phyloP scores from a whole-genome alignment of 306 rosid genomes.

The Rosa persica region DNA sequence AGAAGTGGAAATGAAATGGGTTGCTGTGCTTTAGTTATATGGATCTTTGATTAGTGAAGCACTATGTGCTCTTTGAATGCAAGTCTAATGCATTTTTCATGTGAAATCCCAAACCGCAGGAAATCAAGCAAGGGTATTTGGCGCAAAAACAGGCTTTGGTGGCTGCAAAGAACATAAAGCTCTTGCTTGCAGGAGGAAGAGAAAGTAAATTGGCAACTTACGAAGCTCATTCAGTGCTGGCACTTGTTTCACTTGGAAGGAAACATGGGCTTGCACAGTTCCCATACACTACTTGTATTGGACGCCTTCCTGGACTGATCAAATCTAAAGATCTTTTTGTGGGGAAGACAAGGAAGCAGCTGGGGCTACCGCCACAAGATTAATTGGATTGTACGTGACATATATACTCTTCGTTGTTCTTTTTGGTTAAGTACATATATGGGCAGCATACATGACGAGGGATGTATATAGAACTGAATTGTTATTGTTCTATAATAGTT shows the following conservation, averaged over 20 bases:
- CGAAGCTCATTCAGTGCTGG: slow-evolving; percentile 40
- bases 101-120: slow-evolving; percentile 45
- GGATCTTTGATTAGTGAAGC: background rate
- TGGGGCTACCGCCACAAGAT: slow-evolving; percentile 43
- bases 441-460: background rate
- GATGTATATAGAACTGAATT: background rate
- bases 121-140: slow-evolving; percentile 72
- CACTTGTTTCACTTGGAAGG: slow-evolving; percentile 74
- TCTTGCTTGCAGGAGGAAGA: slow-evolving; percentile 43
- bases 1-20: background rate
- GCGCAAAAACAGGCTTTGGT: slow-evolving; percentile 68
- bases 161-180: slow-evolving; percentile 62
- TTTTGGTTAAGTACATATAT: background rate
- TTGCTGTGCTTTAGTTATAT: background rate
- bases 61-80: background rate
- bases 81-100: slow-evolving; percentile 17
- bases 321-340: slow-evolving; percentile 80
- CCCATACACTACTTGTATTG: slow-evolving; percentile 47
- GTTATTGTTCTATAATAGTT: background rate
- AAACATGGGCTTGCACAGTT: slow-evolving; percentile 69
- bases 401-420: slow-evolving; percentile 1
- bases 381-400: background rate
- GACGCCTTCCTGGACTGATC: slow-evolving; percentile 57
- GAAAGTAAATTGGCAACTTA: slow-evolving; percentile 49
- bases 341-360: slow-evolving; percentile 61